Conservation (phyloP, 495 filamentous ascomycete species). For the Hypoxylon fuscum region DNA sequence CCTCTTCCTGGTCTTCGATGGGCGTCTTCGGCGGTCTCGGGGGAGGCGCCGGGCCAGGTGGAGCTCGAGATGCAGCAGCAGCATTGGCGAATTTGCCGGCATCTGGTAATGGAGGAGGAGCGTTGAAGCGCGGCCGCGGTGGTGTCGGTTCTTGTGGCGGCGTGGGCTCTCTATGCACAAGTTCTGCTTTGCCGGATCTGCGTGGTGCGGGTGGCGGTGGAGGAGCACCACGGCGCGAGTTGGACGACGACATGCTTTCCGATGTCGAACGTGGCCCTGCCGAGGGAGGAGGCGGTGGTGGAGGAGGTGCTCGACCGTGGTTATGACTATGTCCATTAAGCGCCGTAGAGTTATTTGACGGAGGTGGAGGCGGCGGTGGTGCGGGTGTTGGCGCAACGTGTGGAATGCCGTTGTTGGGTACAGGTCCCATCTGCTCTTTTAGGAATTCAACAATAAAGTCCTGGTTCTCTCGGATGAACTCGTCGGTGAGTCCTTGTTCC, state of each 20-base stretch:
- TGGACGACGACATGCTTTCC: constrained; percentile 36
- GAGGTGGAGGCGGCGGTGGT: constrained; percentile 62
- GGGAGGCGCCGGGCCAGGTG: constrained; percentile 81
- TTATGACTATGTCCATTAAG: constrained; percentile 26
- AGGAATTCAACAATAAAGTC: constrained; percentile 96
- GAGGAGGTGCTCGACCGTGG: constrained; percentile 63
- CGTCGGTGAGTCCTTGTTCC: constrained; percentile 89
- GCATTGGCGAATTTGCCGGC: constrained; percentile 80
- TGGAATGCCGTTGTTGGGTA: constrained; percentile 19
- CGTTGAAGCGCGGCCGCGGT: constrained; percentile 72
- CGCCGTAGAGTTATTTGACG: constrained; percentile 42
- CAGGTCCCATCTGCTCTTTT: constrained; percentile 69
- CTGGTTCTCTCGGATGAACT: constrained; percentile 89
- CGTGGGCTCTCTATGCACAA: constrained; percentile 59
- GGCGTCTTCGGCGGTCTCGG: constrained; percentile 89
- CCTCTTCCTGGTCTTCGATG: constrained; percentile 66
- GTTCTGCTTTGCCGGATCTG: constrained; percentile 60
- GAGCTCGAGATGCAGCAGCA: constrained; percentile 64
- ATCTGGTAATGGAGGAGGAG: constrained; percentile 84
- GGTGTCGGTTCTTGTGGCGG: constrained; percentile 65
- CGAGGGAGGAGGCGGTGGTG: constrained; percentile 63
- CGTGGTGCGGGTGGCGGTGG: constrained; percentile 83
- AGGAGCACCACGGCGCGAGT: constrained; percentile 55
- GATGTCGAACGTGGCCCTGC: constrained; percentile 74
- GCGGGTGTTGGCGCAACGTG: constrained; percentile 54